phyloP scores from a whole-genome alignment of 106 monocot genomes.

The Vanilla planifolia region DNA sequence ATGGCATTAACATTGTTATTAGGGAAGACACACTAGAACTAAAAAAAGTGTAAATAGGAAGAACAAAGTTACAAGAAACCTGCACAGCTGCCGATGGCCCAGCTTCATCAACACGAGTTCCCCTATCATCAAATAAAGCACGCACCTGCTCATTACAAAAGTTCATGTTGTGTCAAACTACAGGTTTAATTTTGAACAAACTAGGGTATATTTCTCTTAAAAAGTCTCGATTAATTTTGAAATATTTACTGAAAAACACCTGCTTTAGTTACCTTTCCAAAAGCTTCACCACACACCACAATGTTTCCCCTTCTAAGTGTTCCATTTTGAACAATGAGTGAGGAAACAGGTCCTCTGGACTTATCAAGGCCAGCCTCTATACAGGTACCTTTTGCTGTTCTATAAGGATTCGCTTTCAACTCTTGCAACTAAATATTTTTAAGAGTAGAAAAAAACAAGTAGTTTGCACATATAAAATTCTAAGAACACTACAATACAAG shows the following conservation, averaged over 20 bases:
- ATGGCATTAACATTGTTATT: too few relatives aligned
- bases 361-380: slow-evolving; percentile 95
- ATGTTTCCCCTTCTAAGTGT: slow-evolving; percentile 83
- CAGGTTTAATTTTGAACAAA: neutral
- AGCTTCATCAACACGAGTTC: slow-evolving; percentile 71
- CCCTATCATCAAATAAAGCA: slow-evolving; percentile 94
- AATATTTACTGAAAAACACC: neutral
- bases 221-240: neutral
- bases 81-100: slow-evolving; percentile 91
- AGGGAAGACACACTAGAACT: too few relatives aligned
- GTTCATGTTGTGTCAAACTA: neutral
- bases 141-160: slow-evolving; percentile 39
- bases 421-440: slow-evolving; percentile 77
- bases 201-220: slow-evolving; percentile 1
- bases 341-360: slow-evolving; percentile 72
- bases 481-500: neutral
- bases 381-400: slow-evolving; percentile 90
- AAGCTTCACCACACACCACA: slow-evolving; percentile 84
- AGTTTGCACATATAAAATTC: neutral
- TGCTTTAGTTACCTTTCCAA: slow-evolving; percentile 76
- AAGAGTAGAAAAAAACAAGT: neutral
- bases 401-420: slow-evolving; percentile 90
- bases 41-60: neutral
- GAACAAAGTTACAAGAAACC: slow-evolving; percentile 15
- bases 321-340: slow-evolving; percentile 94